Evolutionary conservation across 2,329 filamentous ascomycete species (phyloP).

Genomic region (Pyrenochaeta sp.): DNA sequence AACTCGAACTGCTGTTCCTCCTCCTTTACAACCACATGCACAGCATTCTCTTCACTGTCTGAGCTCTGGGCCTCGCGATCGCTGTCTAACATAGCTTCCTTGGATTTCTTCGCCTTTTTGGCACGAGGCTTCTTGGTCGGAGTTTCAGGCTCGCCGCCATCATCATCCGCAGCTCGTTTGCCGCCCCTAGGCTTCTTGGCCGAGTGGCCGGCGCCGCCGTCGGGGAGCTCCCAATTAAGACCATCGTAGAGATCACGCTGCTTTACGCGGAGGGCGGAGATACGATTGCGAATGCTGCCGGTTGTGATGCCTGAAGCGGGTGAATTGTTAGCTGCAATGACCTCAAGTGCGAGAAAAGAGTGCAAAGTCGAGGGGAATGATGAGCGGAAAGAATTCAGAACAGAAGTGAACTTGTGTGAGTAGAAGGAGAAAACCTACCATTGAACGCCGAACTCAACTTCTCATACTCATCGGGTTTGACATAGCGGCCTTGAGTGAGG

Average conservation of each 20-base stretch:
- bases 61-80: neutral
- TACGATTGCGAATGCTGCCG: slow-evolving; percentile 27
- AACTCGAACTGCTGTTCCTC: no score
- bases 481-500: slow-evolving; percentile 23
- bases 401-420: no score
- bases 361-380: neutral
- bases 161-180: slow-evolving; percentile 1
- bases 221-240: slow-evolving; percentile 17
- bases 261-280: slow-evolving; percentile 15
- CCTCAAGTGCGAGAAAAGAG: no score
- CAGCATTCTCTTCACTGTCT: no score
- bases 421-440: slow-evolving; percentile 14
- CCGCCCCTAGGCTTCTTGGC: slow-evolving; percentile 6
- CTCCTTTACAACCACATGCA: slow-evolving; percentile 2
- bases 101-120: slow-evolving; percentile 11
- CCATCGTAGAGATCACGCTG: slow-evolving; percentile 24
- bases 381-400: neutral
- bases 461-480: slow-evolving; percentile 23
- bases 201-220: slow-evolving; percentile 10
- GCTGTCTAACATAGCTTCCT: slow-evolving; percentile 1
- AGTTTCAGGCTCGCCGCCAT: slow-evolving; percentile 4
- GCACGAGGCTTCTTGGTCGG: slow-evolving; percentile 17
- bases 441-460: slow-evolving; percentile 20
- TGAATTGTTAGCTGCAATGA: no score
- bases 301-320: slow-evolving; percentile 6